These are phyloP conservation scores for Pyrus betulifolia DNA, from an alignment of 306 rosid genomes.

Conservation along the genomic window DNA sequence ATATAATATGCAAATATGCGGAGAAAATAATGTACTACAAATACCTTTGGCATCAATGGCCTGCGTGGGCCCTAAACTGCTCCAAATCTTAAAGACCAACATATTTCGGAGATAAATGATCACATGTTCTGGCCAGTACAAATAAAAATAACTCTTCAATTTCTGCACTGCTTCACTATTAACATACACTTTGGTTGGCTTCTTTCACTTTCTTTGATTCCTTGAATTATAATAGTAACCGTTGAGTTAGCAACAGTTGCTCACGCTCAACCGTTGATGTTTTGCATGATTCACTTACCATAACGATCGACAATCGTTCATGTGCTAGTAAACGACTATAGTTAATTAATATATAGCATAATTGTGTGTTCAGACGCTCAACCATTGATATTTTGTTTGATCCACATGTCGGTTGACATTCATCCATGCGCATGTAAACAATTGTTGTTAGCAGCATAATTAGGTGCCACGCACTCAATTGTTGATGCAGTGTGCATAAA, in stretches of 20 bases:
- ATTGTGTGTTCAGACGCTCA: no score
- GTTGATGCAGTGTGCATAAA: not conserved
- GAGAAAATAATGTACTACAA: not conserved
- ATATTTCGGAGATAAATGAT: no score
- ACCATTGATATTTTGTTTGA: no score
- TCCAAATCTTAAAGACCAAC: not conserved
- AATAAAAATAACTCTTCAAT: not conserved
- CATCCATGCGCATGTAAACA: no score
- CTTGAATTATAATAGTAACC: no score
- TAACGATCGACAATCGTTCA: no score
- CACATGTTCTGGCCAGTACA: not conserved
- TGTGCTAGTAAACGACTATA: not conserved
- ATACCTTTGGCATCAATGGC: not conserved
- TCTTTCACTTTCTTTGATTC: slow-evolving; percentile 1
- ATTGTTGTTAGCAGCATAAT: no score
- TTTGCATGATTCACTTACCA: not conserved
- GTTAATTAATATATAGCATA: no score
- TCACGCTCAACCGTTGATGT: not conserved
- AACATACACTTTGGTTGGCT: not conserved
- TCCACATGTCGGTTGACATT: no score
- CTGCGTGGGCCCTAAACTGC: not conserved
- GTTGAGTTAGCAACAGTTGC: not conserved
- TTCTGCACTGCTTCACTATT: not conserved
- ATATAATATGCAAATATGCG: not conserved
- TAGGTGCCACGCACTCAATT: not conserved